Evolutionary conservation across 805 yeast species (phyloP).

Genomic region (Blastobotrys attinorum): DNA sequence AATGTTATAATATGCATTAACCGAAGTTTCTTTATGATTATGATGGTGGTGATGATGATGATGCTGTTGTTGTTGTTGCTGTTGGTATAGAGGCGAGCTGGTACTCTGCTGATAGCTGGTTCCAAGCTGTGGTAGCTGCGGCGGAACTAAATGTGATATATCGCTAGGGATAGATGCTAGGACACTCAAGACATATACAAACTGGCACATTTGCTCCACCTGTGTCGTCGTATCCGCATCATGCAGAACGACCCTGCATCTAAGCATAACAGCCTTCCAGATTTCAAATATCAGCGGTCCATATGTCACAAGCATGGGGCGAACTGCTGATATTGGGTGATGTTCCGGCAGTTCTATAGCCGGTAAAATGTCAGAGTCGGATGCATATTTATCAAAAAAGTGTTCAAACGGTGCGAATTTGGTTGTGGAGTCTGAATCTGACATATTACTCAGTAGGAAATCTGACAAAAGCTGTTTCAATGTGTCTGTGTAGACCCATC

Average conservation of each 20-base stretch:
- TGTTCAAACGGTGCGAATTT: conserved; percentile 7
- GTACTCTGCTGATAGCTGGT: no score
- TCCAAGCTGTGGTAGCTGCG: conserved; percentile 16
- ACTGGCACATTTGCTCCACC: conserved; percentile 38
- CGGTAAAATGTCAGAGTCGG: conserved; percentile 29
- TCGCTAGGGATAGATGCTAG: conserved; percentile 60
- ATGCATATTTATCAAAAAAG: conserved; percentile 8
- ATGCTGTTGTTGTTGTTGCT: no score
- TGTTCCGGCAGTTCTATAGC: conserved; percentile 24
- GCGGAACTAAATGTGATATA: conserved; percentile 26
- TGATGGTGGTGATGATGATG: no score
- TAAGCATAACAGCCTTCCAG: conserved; percentile 54
- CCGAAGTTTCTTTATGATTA: no score
- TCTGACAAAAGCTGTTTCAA: conserved; percentile 15
- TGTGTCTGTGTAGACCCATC: conserved; percentile 34
- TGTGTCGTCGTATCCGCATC: conserved; percentile 17
- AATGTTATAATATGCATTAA: conserved; percentile 42
- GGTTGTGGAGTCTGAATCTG: background rate
- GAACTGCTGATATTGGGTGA: conserved; percentile 34
- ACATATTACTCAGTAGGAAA: conserved; percentile 3
- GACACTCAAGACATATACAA: conserved; percentile 50
- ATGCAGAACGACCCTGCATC: conserved; percentile 50
- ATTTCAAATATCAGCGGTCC: conserved; percentile 62
- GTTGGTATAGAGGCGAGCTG: conserved; percentile 7
- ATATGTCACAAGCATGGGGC: conserved; percentile 36